Evolutionary conservation across 768 basidiomycete species (phyloP).

Genomic region (Fomitopsis serialis): DNA sequence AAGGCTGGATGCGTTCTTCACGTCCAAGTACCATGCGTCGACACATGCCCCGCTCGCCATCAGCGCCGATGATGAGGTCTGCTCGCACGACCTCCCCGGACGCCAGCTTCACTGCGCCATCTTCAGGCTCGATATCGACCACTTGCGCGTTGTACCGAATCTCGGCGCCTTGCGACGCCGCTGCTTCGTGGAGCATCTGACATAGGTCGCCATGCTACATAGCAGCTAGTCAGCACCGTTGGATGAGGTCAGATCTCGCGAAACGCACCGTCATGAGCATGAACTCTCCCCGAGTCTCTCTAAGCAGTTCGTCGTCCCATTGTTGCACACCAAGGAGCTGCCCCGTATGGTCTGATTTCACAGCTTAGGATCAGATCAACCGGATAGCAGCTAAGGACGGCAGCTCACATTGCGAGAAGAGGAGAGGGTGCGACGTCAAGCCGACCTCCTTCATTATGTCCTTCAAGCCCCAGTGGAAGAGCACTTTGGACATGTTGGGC

Average conservation of each 20-base stretch:
- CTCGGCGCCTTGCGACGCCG: constrained; percentile 20
- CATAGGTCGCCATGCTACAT: constrained; percentile 28
- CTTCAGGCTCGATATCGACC: constrained; percentile 16
- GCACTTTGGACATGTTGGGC: constrained; percentile 32
- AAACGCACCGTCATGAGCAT: constrained; percentile 23
- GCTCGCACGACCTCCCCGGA: constrained; percentile 25
- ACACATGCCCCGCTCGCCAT: constrained; percentile 24
- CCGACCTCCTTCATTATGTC: constrained; percentile 19
- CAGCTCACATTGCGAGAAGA: constrained; percentile 21
- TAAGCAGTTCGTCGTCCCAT: constrained; percentile 25
- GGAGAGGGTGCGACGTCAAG: constrained; percentile 15
- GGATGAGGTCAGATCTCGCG: not conserved
- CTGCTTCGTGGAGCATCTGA: constrained; percentile 25
- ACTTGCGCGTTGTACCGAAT: constrained; percentile 23
- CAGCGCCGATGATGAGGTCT: constrained; percentile 32
- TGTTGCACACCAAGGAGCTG: constrained; percentile 23
- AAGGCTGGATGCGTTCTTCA: constrained; percentile 6
- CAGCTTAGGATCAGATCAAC: not conserved
- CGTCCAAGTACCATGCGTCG: constrained; percentile 13
- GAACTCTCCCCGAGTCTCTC: constrained; percentile 26
- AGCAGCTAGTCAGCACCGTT: not conserved
- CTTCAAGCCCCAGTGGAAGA: constrained; percentile 31
- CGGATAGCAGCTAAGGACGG: not conserved
- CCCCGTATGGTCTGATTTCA: constrained; percentile 20
- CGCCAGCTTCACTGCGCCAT: constrained; percentile 21